phyloP scores from a whole-genome alignment of 1,284 basidiomycete species.

The Microbotryum silenes-acaulis region DNA sequence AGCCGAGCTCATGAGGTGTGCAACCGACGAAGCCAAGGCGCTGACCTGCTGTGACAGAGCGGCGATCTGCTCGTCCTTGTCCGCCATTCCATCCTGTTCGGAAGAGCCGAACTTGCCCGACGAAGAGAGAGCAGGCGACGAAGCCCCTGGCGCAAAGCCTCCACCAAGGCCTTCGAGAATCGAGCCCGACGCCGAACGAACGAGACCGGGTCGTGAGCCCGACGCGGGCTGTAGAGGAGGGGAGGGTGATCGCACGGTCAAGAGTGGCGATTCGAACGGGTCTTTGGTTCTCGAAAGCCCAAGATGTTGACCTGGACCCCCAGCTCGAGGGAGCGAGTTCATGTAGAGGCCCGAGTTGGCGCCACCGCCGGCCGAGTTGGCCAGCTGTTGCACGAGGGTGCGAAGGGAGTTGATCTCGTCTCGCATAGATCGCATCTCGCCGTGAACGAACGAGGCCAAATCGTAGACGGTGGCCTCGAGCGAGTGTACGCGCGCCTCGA shows the following conservation, averaged over 20 bases:
- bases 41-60: conserved; percentile 26
- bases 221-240: conserved; percentile 4
- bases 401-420: conserved; percentile 23
- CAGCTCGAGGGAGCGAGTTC: no score
- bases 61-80: conserved; percentile 29
- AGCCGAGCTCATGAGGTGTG: conserved; percentile 15
- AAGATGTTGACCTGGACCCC: neutral
- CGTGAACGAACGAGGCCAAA: conserved; percentile 13
- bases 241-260: conserved; percentile 28
- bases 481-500: conserved; percentile 8
- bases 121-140: conserved; percentile 4
- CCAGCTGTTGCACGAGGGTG: conserved; percentile 17
- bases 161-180: no score
- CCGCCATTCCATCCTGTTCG: neutral
- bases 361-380: neutral
- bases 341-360: no score
- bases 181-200: conserved; percentile 1
- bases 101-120: conserved; percentile 2
- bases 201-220: neutral
- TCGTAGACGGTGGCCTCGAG: conserved; percentile 25
- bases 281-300: conserved; percentile 5
- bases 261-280: conserved; percentile 20
- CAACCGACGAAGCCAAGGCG: conserved; percentile 20
- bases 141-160: neutral
- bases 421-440: conserved; percentile 19